Evolutionary conservation across 2,329 filamentous ascomycete genomes (phyloP).

Genomic region (Phyllosticta citrichinensis): DNA sequence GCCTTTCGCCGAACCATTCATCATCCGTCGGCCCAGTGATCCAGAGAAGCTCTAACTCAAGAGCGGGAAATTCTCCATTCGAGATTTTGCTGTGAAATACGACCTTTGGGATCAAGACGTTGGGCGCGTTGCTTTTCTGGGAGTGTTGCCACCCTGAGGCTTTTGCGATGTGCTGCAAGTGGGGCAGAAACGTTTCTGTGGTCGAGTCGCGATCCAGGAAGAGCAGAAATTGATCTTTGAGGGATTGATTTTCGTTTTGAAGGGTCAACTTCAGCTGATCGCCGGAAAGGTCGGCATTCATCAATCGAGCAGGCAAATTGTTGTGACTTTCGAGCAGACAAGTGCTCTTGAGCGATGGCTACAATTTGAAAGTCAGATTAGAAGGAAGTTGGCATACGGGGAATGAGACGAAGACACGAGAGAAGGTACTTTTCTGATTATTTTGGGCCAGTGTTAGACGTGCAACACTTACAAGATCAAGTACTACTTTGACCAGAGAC

Average conservation of each 20-base stretch:
- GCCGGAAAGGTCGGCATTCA: not conserved
- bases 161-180: not conserved
- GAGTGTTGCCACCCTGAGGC: not conserved
- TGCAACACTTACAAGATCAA: not conserved
- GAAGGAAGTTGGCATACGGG: too few species aligned
- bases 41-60: slow-evolving; percentile 1
- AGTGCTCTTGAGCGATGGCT: not conserved
- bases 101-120: not conserved
- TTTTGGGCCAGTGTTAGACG: too few species aligned
- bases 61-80: not conserved
- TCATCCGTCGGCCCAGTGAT: not conserved
- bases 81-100: not conserved
- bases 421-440: too few species aligned
- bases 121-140: not conserved
- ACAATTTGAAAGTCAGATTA: not conserved
- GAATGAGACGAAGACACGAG: too few species aligned
- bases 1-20: not conserved
- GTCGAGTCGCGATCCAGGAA: not conserved
- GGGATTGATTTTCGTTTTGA: not conserved
- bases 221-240: not conserved
- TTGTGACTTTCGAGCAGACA: not conserved
- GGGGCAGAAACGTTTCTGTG: not conserved
- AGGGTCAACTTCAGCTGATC: not conserved
- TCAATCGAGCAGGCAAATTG: not conserved
- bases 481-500: not conserved